Evolutionary conservation across 108 stramenopile genomes (phyloP), one percentile per base, ranked within the genome.

Genomic region (Cyclotella cryptica): DNA sequence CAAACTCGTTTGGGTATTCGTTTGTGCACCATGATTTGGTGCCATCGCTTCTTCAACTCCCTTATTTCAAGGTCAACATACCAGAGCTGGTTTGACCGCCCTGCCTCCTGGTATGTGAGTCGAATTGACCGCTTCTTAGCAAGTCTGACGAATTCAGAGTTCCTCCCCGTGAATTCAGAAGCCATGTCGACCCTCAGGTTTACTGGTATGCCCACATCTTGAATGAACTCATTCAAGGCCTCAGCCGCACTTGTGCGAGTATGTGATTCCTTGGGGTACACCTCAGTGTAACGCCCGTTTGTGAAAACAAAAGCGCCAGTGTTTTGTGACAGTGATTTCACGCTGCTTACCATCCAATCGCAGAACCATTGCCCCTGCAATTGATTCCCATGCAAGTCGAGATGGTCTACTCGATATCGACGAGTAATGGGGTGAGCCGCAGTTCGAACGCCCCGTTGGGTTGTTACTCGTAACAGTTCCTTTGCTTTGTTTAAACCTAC

Each of bases 351-450:
- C 42, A 65, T 11, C 15, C n/a, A n/a, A n/a, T 55, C 54, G 8
- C 11, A 55, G n/a, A 18, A n/a, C 46, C 54, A 79, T 26, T 54
- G 26, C 26, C 69, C 78, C 3, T 18, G 10, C n/a, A 79, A 21
- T 7, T 26, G 22, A 17, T 13, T 18, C 0, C 13, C 11, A 21
- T 79, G 57, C 27, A 82, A 62, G 35, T 75, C 19, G 0, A 72
- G 30, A 21, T 83, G 74, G 41, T 83, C 71, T 21, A 77, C 76
- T 10, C 71, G 47, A 63, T 78, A 78, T 29, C 76, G 59, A 0
- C 71, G 49, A 10, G 35, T 35, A 26, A 49, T 2, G 66, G 79
- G 24, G 79, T 68, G 22, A 13, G 24, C 9, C 3, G 57, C 57
- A 21, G 1, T 6, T 28, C 57, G 6, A 3, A 58, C 27, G 3